Evolutionary conservation across 495 filamentous ascomycete genomes (phyloP).

Genomic region (Pseudoneurospora amorphoporcata): DNA sequence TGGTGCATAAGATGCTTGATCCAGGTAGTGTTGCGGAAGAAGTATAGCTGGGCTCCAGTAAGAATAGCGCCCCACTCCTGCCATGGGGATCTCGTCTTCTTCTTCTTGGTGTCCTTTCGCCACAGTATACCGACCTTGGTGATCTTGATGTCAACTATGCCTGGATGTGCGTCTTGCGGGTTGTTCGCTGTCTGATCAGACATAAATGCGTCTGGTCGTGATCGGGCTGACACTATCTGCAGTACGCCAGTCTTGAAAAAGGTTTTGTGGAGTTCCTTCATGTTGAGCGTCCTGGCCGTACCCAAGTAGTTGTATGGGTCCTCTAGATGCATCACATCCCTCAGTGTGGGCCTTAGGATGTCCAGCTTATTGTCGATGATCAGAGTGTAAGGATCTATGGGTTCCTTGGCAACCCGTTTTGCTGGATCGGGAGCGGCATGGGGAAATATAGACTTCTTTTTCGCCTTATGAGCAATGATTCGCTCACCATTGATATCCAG

Average conservation of each 20-base stretch:
- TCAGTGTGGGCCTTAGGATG: slow-evolving; percentile 68
- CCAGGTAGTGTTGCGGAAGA: slow-evolving; percentile 89
- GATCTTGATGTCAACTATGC: slow-evolving; percentile 93
- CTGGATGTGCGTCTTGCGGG: slow-evolving; percentile 78
- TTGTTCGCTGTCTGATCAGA: slow-evolving; percentile 71
- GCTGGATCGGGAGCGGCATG: slow-evolving; percentile 52
- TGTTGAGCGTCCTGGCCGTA: slow-evolving; percentile 60
- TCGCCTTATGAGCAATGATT: slow-evolving; percentile 54
- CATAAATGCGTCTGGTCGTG: slow-evolving; percentile 91
- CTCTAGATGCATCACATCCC: slow-evolving; percentile 83
- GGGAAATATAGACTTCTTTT: slow-evolving; percentile 63
- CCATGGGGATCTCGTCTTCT: slow-evolving; percentile 91
- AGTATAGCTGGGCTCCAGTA: slow-evolving; percentile 89
- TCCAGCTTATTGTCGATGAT: slow-evolving; percentile 86
- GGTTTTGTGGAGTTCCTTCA: slow-evolving; percentile 67
- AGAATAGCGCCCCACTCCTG: slow-evolving; percentile 97
- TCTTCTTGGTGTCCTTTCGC: slow-evolving; percentile 92
- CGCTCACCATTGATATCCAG: slow-evolving; percentile 69
- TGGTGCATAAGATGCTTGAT: slow-evolving; percentile 85
- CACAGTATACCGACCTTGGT: slow-evolving; percentile 93
- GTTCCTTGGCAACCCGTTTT: slow-evolving; percentile 60
- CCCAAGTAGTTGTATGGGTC: slow-evolving; percentile 86
- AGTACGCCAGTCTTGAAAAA: slow-evolving; percentile 85
- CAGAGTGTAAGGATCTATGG: slow-evolving; percentile 87
- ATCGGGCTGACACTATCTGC: slow-evolving; percentile 88